Percentiles rank a stretch among this genome's conserved stretches.
phyloP scores from a whole-genome alignment of 305 asterid species.

The Andrographis paniculata region DNA sequence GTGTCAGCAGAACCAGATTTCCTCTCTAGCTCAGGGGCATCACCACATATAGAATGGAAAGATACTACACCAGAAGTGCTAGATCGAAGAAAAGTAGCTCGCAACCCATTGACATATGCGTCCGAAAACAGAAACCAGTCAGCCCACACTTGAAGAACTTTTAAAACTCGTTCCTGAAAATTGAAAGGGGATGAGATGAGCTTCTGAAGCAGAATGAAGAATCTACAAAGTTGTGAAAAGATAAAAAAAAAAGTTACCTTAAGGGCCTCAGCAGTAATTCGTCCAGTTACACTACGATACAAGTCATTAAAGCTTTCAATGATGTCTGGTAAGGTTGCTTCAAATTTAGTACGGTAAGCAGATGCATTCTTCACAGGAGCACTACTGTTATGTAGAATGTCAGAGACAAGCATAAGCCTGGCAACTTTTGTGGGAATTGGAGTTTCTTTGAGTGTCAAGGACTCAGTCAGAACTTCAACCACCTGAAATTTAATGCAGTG shows the following conservation, averaged over 20 bases:
- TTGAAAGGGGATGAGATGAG: slow-evolving; percentile 16
- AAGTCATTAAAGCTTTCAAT: slow-evolving; percentile 95
- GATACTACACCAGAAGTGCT: slow-evolving; percentile 72
- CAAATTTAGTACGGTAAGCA: slow-evolving; percentile 74
- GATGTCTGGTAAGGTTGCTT: slow-evolving; percentile 60
- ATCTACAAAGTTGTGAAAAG: slow-evolving; percentile 2
- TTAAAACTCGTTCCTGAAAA: slow-evolving; percentile 76
- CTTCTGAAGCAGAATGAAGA: slow-evolving; percentile 9
- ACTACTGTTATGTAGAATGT: slow-evolving; percentile 85
- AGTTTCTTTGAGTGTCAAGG: slow-evolving; percentile 96
- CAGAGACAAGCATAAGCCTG: slow-evolving; percentile 98
- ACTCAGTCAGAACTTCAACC: slow-evolving; percentile 96
- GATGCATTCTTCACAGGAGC: slow-evolving; percentile 83
- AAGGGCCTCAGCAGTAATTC: slow-evolving; percentile 96
- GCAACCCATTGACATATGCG: slow-evolving; percentile 84
- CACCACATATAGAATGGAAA: slow-evolving; percentile 90
- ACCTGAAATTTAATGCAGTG: slow-evolving; percentile 32
- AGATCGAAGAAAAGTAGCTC: slow-evolving; percentile 89
- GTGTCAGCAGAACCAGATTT: slow-evolving; percentile 44
- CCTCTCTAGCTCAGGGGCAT: slow-evolving; percentile 75
- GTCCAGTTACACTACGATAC: slow-evolving; percentile 88
- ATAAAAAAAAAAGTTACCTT: slow-evolving; percentile 40
- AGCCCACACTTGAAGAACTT: slow-evolving; percentile 98
- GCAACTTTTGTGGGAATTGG: slow-evolving; percentile 98
- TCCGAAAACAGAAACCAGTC: slow-evolving; percentile 95